These are phyloP conservation scores for Capronia epimyces DNA, from an alignment of 2,329 filamentous ascomycete species.

Conservation along the genomic window DNA sequence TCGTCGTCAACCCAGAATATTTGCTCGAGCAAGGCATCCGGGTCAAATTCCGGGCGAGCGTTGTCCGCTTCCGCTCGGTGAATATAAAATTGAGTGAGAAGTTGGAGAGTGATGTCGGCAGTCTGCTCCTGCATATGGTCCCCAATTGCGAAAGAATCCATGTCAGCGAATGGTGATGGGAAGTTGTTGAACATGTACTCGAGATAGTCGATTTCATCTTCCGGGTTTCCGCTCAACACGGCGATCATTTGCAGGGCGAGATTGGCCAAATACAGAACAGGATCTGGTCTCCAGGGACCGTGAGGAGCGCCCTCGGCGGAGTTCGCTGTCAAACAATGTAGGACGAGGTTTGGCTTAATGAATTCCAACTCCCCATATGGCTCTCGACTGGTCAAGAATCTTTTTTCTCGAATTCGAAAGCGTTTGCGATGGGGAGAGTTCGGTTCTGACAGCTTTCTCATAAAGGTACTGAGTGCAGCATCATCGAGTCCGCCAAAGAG, in stretches of 20 bases:
- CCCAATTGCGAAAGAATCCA: slow-evolving; percentile 33
- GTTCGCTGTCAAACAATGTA: slow-evolving; percentile 31
- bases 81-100: slow-evolving; percentile 53
- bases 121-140: slow-evolving; percentile 34
- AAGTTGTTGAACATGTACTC: slow-evolving; percentile 20
- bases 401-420: slow-evolving; percentile 28
- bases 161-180: slow-evolving; percentile 11
- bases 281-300: slow-evolving; percentile 34
- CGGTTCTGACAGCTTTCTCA: background rate
- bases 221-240: slow-evolving; percentile 14
- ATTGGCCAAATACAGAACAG: slow-evolving; percentile 43
- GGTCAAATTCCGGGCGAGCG: slow-evolving; percentile 35
- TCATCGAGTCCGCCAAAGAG: slow-evolving; percentile 14
- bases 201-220: slow-evolving; percentile 5
- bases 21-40: slow-evolving; percentile 36
- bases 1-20: slow-evolving; percentile 39
- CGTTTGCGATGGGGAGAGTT: slow-evolving; percentile 23
- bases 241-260: slow-evolving; percentile 40
- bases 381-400: slow-evolving; percentile 29
- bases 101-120: slow-evolving; percentile 47
- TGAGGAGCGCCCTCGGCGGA: slow-evolving; percentile 20
- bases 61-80: slow-evolving; percentile 36
- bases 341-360: slow-evolving; percentile 34
- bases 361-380: slow-evolving; percentile 34
- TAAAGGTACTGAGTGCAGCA: background rate